These are phyloP conservation scores for Cryptococcus deneoformans DNA, from an alignment of 1,284 basidiomycete genomes.

Conservation along the genomic window DNA sequence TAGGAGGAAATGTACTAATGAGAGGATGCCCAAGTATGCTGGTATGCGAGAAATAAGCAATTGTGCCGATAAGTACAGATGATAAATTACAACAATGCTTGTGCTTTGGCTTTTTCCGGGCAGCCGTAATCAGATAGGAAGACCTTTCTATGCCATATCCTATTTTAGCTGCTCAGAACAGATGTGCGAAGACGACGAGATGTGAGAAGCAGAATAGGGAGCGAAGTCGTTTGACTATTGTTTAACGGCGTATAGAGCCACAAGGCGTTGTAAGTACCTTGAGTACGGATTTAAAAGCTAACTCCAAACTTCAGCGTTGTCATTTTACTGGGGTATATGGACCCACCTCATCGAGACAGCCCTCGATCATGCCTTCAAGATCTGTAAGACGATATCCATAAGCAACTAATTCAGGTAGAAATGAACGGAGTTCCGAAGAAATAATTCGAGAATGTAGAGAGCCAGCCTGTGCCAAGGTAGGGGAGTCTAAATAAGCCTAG, in stretches of 20 bases:
- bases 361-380: slow-evolving; percentile 21
- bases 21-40: no score
- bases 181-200: background rate
- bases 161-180: background rate
- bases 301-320: background rate
- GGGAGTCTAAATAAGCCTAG: background rate
- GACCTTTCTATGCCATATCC: no score
- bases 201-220: background rate
- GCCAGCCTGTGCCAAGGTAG: slow-evolving; percentile 14
- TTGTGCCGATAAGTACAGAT: no score
- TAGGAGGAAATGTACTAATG: no score
- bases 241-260: slow-evolving; percentile 40
- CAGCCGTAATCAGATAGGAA: no score
- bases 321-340: background rate
- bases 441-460: slow-evolving; percentile 24
- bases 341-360: slow-evolving; percentile 32
- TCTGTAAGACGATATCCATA: slow-evolving; percentile 29
- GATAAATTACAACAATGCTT: no score
- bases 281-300: slow-evolving; percentile 27
- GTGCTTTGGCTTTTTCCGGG: no score
- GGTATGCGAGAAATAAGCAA: no score
- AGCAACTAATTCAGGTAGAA: slow-evolving; percentile 21
- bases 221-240: background rate
- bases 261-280: slow-evolving; percentile 34
- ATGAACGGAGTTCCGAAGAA: slow-evolving; percentile 15